phyloP scores from a whole-genome alignment of 2,329 filamentous ascomycete species.

The Pseudogymnoascus sp. region DNA sequence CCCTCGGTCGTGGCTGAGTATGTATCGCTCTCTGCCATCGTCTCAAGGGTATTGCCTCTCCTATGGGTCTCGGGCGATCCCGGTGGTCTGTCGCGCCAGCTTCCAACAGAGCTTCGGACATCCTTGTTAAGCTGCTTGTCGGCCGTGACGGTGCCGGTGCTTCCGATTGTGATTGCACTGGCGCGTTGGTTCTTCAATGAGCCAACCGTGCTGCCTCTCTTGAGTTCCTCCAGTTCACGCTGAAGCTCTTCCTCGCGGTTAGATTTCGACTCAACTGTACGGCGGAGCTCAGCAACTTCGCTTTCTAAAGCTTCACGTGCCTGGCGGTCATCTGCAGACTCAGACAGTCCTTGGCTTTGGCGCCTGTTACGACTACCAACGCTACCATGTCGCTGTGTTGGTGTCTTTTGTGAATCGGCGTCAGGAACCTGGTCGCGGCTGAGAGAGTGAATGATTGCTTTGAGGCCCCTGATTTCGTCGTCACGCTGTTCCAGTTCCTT shows the following conservation, averaged over 20 bases:
- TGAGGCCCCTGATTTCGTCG: conserved; percentile 92
- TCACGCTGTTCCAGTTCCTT: conserved; percentile 90
- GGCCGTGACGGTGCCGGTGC: conserved; percentile 29
- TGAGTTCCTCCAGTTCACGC: conserved; percentile 65
- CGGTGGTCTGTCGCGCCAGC: conserved; percentile 41
- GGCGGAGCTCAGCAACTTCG: conserved; percentile 71
- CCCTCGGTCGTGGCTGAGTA: conserved; percentile 62
- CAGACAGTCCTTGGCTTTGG: conserved; percentile 39
- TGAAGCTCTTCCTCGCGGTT: conserved; percentile 77
- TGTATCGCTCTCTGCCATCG: conserved; percentile 62
- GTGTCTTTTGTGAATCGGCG: conserved; percentile 24
- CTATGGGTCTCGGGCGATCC: conserved; percentile 38
- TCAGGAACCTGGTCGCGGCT: conserved; percentile 59
- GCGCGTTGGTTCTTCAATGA: conserved; percentile 36
- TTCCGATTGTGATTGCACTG: conserved; percentile 42
- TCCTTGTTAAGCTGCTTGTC: conserved; percentile 38
- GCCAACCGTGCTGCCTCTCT: conserved; percentile 33
- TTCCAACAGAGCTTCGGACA: conserved; percentile 56
- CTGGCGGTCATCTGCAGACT: conserved; percentile 46
- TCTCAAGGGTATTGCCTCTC: conserved; percentile 50
- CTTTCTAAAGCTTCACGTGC: conserved; percentile 64
- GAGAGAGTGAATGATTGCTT: conserved; percentile 94
- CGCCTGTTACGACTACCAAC: conserved; percentile 10
- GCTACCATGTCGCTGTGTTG: conserved; percentile 21
- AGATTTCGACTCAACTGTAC: conserved; percentile 62